Conservation (phyloP, 345 rosid genomes). For the Turritis glabra region DNA sequence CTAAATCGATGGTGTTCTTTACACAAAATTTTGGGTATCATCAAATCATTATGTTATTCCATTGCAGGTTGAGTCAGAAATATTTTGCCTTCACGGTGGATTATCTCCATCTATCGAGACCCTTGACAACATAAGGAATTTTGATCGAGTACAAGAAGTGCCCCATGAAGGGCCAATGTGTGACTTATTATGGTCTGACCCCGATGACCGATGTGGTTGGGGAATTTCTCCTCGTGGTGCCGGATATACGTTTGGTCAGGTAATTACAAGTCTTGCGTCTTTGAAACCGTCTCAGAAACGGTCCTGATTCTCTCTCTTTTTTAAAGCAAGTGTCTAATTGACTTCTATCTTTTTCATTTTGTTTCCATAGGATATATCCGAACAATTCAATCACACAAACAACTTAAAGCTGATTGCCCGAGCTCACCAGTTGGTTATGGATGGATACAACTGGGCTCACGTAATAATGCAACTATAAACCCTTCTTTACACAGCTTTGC, state of each 20-base stretch:
- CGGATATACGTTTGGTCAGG: slow-evolving; percentile 97
- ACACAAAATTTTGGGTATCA: neutral
- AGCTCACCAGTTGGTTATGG: slow-evolving; percentile 98
- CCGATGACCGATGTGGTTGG: slow-evolving; percentile 97
- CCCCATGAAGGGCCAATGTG: slow-evolving; percentile 99
- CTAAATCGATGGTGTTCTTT: neutral
- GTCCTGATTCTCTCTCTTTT: neutral
- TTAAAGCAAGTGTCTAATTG: slow-evolving; percentile 3
- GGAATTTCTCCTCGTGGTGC: slow-evolving; percentile 98
- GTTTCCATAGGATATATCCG: slow-evolving; percentile 82
- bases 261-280: slow-evolving; percentile 31
- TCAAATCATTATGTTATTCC: neutral
- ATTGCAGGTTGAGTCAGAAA: slow-evolving; percentile 91
- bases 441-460: slow-evolving; percentile 98
- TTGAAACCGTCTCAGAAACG: neutral
- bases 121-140: slow-evolving; percentile 85
- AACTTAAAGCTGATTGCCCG: slow-evolving; percentile 87
- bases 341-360: neutral
- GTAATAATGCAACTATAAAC: slow-evolving; percentile 44
- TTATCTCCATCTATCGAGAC: slow-evolving; percentile 91
- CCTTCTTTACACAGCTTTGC: slow-evolving; percentile 1
- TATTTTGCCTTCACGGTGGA: slow-evolving; percentile 94
- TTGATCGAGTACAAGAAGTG: slow-evolving; percentile 94
- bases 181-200: slow-evolving; percentile 98
- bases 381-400: slow-evolving; percentile 91